Percentiles rank a stretch among this genome's conserved stretches.
phyloP scores from a whole-genome alignment of 345 rosid genomes.

The Toxicodendron radicans region DNA sequence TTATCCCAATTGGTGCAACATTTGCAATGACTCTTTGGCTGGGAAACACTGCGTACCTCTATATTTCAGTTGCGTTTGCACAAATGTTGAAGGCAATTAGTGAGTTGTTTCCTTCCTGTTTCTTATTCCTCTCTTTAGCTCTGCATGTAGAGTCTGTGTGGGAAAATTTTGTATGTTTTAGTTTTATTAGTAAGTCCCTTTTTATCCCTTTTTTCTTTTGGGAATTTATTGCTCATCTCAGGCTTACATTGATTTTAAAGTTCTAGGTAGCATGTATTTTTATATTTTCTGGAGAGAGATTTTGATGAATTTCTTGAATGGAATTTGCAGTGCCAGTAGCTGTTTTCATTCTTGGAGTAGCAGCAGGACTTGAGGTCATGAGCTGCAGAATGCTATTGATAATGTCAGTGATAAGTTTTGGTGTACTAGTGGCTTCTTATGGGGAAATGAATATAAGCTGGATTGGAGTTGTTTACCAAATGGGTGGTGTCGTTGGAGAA shows the following conservation, averaged over 20 bases:
- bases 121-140: not conserved
- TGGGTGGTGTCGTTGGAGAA: constrained; percentile 99
- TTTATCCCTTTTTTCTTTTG: not conserved
- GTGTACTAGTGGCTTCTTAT: constrained; percentile 94
- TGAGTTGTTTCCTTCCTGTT: constrained; percentile 35
- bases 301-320: constrained; percentile 30
- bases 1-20: constrained; percentile 91
- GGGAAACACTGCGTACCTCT: constrained; percentile 95
- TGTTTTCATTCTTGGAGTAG: constrained; percentile 92
- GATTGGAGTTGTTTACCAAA: constrained; percentile 97
- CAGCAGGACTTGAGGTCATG: constrained; percentile 93
- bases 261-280: not conserved
- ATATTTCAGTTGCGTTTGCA: constrained; percentile 94
- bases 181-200: not conserved
- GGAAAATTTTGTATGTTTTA: not conserved
- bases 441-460: constrained; percentile 90
- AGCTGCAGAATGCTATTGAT: constrained; percentile 92
- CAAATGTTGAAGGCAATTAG: constrained; percentile 98
- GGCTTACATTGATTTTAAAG: not conserved
- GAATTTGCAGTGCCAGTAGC: constrained; percentile 94
- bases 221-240: not conserved
- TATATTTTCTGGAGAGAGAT: not conserved
- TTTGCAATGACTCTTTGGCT: constrained; percentile 99
- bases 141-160: not conserved
- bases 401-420: constrained; percentile 92